Percentiles rank a stretch among this genome's conserved stretches.
Conservation (phyloP, 225 moss, liverwort and hornwort species). For the Sphagnum contortum region DNA sequence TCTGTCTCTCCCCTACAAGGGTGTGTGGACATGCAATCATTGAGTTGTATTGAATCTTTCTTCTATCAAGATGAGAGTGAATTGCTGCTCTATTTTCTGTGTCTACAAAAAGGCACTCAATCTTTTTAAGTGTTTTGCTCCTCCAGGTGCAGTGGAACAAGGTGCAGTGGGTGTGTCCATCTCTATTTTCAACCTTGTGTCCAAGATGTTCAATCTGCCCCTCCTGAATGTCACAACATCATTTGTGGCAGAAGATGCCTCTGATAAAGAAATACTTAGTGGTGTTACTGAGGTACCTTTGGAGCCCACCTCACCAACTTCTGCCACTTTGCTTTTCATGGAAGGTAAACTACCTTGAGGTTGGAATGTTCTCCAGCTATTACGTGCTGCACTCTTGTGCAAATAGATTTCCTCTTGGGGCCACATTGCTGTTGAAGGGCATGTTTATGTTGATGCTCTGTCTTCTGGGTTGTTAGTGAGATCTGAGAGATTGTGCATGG, state of each 20-base stretch:
- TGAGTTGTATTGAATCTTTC: too few relatives aligned
- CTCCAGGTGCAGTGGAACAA: slow-evolving; percentile 76
- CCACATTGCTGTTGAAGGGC: too few relatives aligned
- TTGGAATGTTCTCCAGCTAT: too few relatives aligned
- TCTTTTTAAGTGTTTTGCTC: background rate
- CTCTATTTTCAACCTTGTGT: slow-evolving; percentile 80
- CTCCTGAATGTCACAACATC: slow-evolving; percentile 88
- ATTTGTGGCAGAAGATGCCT: slow-evolving; percentile 88
- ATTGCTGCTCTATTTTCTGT: too few relatives aligned
- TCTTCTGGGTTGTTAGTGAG: too few relatives aligned
- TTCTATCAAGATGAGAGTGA: too few relatives aligned
- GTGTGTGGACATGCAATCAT: too few relatives aligned
- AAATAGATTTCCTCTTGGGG: background rate
- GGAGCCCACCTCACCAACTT: slow-evolving; percentile 14
- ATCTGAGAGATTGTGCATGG: too few relatives aligned
- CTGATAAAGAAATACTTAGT: slow-evolving; percentile 20
- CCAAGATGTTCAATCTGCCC: slow-evolving; percentile 97
- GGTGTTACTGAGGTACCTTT: slow-evolving; percentile 13
- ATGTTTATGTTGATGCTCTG: too few relatives aligned
- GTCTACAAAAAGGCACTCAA: too few relatives aligned
- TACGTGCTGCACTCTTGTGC: background rate
- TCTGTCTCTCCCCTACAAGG: too few relatives aligned
- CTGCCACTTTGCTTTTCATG: slow-evolving; percentile 14
- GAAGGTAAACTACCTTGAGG: slow-evolving; percentile 17
- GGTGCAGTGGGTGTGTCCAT: slow-evolving; percentile 95